These are phyloP conservation scores for Phytophthora sansomeana DNA, from an alignment of 352 stramenopile species.

Conservation along the genomic window DNA sequence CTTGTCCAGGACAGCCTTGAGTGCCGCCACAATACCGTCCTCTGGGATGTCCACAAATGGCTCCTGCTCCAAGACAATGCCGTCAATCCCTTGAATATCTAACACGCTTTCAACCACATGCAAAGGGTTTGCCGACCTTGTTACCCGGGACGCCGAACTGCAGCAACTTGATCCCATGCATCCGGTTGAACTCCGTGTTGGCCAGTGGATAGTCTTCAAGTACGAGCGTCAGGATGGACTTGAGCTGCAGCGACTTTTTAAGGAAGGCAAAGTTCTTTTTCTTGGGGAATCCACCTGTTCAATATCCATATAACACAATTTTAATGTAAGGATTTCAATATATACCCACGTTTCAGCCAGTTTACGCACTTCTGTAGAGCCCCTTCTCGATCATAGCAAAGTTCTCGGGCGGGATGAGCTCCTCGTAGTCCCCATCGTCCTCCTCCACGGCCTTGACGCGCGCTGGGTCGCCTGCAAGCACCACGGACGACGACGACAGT, in stretches of 20 bases:
- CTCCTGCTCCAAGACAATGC: slow-evolving; percentile 44
- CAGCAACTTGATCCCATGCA: slow-evolving; percentile 81
- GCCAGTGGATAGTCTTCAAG: slow-evolving; percentile 89
- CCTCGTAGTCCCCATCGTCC: slow-evolving; percentile 78
- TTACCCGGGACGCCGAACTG: slow-evolving; percentile 89
- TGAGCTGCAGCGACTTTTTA: slow-evolving; percentile 75
- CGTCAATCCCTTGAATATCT: not conserved
- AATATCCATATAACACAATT: not conserved
- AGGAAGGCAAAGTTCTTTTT: slow-evolving; percentile 92
- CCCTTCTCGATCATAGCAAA: slow-evolving; percentile 91
- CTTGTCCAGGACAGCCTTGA: slow-evolving; percentile 77
- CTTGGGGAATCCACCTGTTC: slow-evolving; percentile 81
- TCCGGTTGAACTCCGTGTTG: slow-evolving; percentile 84
- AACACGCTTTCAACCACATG: too few species aligned
- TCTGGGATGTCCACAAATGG: slow-evolving; percentile 90
- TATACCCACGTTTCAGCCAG: too few species aligned
- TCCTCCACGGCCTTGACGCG: slow-evolving; percentile 61
- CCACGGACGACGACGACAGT: slow-evolving; percentile 26
- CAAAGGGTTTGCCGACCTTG: slow-evolving; percentile 46
- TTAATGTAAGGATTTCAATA: too few species aligned
- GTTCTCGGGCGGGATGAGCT: slow-evolving; percentile 89
- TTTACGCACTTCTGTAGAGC: slow-evolving; percentile 77
- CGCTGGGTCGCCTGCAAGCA: slow-evolving; percentile 23
- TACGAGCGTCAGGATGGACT: slow-evolving; percentile 87
- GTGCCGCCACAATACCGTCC: slow-evolving; percentile 74